phyloP scores from a whole-genome alignment of 805 yeast species.

The Saccharomycopsis lassenensis region DNA sequence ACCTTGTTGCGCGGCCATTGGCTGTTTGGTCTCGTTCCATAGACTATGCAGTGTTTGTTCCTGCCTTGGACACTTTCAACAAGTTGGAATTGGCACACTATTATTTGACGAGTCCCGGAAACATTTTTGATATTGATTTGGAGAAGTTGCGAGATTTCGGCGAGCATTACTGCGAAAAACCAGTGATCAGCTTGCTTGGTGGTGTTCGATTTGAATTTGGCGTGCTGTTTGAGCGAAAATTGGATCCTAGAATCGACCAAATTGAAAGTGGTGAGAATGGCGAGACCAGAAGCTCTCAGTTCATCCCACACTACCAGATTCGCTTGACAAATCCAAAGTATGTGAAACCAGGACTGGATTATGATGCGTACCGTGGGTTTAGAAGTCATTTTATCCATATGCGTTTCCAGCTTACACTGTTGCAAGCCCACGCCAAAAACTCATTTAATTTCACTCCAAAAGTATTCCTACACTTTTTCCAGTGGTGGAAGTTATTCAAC shows the following conservation, averaged over 20 bases:
- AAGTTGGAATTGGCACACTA: conserved; percentile 20
- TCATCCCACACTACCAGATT: conserved; percentile 52
- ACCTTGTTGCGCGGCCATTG: conserved; percentile 45
- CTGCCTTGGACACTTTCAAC: conserved; percentile 22
- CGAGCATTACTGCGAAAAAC: conserved; percentile 33
- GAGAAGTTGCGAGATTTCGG: conserved; percentile 20
- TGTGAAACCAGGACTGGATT: conserved; percentile 27
- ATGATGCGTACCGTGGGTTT: conserved; percentile 76
- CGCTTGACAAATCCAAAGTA: conserved; percentile 44
- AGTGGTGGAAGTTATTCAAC: conserved; percentile 84
- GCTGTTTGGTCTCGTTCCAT: conserved; percentile 51
- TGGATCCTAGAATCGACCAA: no score
- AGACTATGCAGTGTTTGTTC: conserved; percentile 33
- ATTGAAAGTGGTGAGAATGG: no score
- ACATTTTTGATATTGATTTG: neutral
- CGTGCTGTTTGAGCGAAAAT: conserved; percentile 41
- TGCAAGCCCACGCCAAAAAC: conserved; percentile 19
- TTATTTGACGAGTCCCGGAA: conserved; percentile 17
- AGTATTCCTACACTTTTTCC: conserved; percentile 53
- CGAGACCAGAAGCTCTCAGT: conserved; percentile 32
- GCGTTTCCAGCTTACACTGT: conserved; percentile 44
- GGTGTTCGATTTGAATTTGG: conserved; percentile 50
- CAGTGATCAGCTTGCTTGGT: conserved; percentile 48
- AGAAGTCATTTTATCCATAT: conserved; percentile 75
- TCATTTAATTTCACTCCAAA: conserved; percentile 62